Base-by-base conservation (phyloP, 371 early-diverging fungal genomes). In the Mortierella sp. region DNA sequence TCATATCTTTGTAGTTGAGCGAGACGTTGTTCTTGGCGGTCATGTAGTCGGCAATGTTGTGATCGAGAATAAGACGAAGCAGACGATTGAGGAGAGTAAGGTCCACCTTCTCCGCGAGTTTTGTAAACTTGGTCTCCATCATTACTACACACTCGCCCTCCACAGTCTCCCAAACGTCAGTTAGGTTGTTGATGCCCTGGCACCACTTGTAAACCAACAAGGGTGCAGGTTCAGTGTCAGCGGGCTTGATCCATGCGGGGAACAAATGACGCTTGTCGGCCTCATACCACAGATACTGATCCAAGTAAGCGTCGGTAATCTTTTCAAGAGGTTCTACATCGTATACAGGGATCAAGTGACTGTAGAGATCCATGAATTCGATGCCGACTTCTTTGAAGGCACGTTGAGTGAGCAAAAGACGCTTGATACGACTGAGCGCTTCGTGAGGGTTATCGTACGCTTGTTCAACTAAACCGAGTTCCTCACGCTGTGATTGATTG, bases 301-400 rank as follows among this genome's bases (percentile, higher is more conserved):
- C 99, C 67, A 99, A 88, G 76, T 98, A 99, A 19, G 98, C 97
- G 86, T 99, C 99, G 0, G 97, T 97, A 65, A 99, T 97, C 89
- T 98, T 99, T 83, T 99, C 99, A 45, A 99, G 87, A 36, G 99
- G 97, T 78, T 98, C 99, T 8, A 99, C 92, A 73, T 97, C 96
- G 85, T 98, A 99, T 8, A 98, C 98, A 8, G 98, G 98, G 67
- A 97, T 95, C 83, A 98, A 85, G 76, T 98, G 96, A 59, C 93
- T 93, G 86, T 97, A 99, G 67, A 96, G 88, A 89, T 99, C 98
- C 97, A 97, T 97, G 77, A 99, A 98, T 87, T 98, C 97, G 80
- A 99, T 97, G n/a, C 97, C 97, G 13, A 98, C 97, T 88, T 99
- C 99, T 87, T 98, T 99, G 90, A 99, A 99, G 1, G 99, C 97